Evolutionary conservation across 2,329 filamentous ascomycete species (phyloP).

Genomic region (Fusarium marasasianum): DNA sequence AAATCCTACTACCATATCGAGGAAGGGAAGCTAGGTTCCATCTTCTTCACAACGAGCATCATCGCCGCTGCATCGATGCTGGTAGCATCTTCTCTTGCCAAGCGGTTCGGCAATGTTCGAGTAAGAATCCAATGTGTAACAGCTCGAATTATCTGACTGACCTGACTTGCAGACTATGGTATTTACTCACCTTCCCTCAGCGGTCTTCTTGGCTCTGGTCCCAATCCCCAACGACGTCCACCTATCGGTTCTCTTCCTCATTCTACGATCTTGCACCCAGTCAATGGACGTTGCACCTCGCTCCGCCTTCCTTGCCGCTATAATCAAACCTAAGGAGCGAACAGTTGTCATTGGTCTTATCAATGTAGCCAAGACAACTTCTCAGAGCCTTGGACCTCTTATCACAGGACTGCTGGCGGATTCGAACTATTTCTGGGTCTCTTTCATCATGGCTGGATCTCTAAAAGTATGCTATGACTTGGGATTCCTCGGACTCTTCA

Average conservation of each 20-base stretch:
- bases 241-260: slow-evolving; percentile 66
- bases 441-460: slow-evolving; percentile 69
- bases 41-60: slow-evolving; percentile 65
- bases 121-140: slow-evolving; percentile 50
- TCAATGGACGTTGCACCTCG: slow-evolving; percentile 78
- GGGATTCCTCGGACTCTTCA: slow-evolving; percentile 56
- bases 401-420: slow-evolving; percentile 72
- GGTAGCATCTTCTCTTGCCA: slow-evolving; percentile 63
- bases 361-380: slow-evolving; percentile 74
- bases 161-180: slow-evolving; percentile 70
- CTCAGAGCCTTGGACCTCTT: slow-evolving; percentile 69
- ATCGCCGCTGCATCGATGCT: slow-evolving; percentile 62
- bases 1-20: slow-evolving; percentile 57
- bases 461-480: slow-evolving; percentile 71
- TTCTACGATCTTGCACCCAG: slow-evolving; percentile 69
- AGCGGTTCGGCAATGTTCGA: slow-evolving; percentile 69
- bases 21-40: slow-evolving; percentile 60
- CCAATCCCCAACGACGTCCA: slow-evolving; percentile 63
- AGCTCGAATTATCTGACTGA: background rate
- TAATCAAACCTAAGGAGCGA: slow-evolving; percentile 70
- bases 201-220: slow-evolving; percentile 71
- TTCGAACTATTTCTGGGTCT: slow-evolving; percentile 65
- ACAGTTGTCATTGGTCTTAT: slow-evolving; percentile 77
- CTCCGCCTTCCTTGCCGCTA: slow-evolving; percentile 73
- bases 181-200: slow-evolving; percentile 76